Evolutionary conservation across 2,329 filamentous ascomycete genomes (phyloP).

Genomic region (Colletotrichum melonis): DNA sequence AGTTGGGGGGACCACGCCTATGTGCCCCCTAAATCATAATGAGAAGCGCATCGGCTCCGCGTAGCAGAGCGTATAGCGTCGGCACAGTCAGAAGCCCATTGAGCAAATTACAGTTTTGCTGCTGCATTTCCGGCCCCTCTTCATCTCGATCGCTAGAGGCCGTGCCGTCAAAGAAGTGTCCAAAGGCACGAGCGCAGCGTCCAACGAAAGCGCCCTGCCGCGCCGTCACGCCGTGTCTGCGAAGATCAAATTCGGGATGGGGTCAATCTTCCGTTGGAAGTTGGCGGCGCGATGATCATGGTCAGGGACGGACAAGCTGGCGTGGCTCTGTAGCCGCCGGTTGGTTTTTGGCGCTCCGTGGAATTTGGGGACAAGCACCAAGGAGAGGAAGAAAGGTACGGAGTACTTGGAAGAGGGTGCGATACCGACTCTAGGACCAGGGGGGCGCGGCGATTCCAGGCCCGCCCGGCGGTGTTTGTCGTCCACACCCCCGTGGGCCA

Average conservation of each 20-base stretch:
- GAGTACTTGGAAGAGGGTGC: neutral
- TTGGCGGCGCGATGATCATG: constrained; percentile 16
- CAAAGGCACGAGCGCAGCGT: constrained; percentile 7
- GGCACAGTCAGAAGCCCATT: neutral
- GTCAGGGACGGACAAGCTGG: constrained; percentile 5
- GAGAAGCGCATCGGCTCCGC: neutral
- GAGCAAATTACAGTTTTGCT: neutral
- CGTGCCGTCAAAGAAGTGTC: constrained; percentile 4
- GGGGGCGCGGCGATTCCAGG: constrained; percentile 26
- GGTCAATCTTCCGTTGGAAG: neutral
- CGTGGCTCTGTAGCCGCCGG: constrained; percentile 10
- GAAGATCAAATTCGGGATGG: neutral
- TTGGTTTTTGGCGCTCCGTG: constrained; percentile 5
- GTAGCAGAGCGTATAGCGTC: neutral
- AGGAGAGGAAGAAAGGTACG: neutral
- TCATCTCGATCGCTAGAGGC: constrained; percentile 10
- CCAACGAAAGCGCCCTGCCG: neutral
- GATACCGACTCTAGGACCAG: neutral
- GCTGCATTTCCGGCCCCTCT: constrained; percentile 9
- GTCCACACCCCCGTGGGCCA: constrained; percentile 18
- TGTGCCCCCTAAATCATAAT: neutral
- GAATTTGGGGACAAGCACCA: neutral
- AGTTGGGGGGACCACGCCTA: neutral
- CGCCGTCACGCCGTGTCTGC: neutral
- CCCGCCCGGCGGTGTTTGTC: constrained; percentile 27